Evolutionary conservation across 2,329 filamentous ascomycete species (phyloP).

Genomic region (Penicillium glabrum): DNA sequence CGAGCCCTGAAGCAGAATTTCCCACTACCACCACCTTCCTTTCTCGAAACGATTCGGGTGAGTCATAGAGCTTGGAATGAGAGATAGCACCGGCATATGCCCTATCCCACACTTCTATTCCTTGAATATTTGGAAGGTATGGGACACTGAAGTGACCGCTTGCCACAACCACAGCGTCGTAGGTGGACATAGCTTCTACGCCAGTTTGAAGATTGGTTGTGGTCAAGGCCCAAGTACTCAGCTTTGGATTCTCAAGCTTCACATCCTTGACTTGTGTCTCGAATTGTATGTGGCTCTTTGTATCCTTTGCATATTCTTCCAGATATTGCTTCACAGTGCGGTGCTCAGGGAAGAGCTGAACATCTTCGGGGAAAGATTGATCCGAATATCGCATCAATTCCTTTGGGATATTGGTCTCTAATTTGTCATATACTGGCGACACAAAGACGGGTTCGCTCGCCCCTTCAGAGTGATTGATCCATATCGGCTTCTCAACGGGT

Average conservation of each 20-base stretch:
- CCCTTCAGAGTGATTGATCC: slow-evolving; percentile 30
- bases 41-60: slow-evolving; percentile 58
- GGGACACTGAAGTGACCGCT: slow-evolving; percentile 74
- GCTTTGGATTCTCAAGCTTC: slow-evolving; percentile 35
- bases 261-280: slow-evolving; percentile 68
- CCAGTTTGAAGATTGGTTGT: slow-evolving; percentile 53
- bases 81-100: slow-evolving; percentile 61
- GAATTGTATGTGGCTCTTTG: slow-evolving; percentile 68
- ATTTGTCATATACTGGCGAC: slow-evolving; percentile 77
- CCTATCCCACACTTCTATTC: slow-evolving; percentile 60
- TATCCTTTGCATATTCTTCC: slow-evolving; percentile 66
- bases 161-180: slow-evolving; percentile 74
- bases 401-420: slow-evolving; percentile 86
- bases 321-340: slow-evolving; percentile 73
- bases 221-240: slow-evolving; percentile 60
- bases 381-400: slow-evolving; percentile 79
- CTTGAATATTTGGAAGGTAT: slow-evolving; percentile 63
- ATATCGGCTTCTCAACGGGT: slow-evolving; percentile 64
- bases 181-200: slow-evolving; percentile 48
- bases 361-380: slow-evolving; percentile 61
- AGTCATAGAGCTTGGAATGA: slow-evolving; percentile 80
- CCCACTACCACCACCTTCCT: slow-evolving; percentile 83
- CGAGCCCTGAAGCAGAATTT: slow-evolving; percentile 78
- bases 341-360: slow-evolving; percentile 73
- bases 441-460: slow-evolving; percentile 61